Conservation (phyloP, 179 eudicot genomes). For the Carnegiea gigantea region DNA sequence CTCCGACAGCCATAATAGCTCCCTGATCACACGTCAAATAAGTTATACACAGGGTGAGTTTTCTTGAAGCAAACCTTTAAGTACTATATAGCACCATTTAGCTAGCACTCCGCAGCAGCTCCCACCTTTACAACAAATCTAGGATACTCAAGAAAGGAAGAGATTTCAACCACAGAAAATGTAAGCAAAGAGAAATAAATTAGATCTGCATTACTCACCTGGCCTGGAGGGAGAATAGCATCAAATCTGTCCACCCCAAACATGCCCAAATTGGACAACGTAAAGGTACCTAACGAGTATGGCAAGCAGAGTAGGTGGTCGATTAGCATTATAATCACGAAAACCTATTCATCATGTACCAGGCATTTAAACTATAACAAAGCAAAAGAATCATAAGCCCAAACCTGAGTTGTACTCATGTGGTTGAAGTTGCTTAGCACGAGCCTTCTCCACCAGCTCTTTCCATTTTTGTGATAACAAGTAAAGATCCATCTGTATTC, state of each 20-base stretch:
- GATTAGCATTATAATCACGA: not conserved
- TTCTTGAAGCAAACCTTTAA: not conserved
- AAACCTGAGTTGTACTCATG: constrained; percentile 91
- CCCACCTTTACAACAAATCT: not conserved
- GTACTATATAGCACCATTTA: constrained; percentile 2
- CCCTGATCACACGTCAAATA: constrained; percentile 52
- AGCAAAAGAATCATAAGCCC: not conserved
- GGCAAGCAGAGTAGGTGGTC: constrained; percentile 11
- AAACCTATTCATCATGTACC: not conserved
- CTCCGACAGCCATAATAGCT: constrained; percentile 99
- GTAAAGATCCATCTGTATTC: constrained; percentile 87
- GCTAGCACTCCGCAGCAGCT: not conserved
- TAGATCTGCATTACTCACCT: constrained; percentile 50
- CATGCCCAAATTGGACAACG: constrained; percentile 97
- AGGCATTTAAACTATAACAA: not conserved
- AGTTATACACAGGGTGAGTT: not conserved
- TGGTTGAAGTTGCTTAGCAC: constrained; percentile 91
- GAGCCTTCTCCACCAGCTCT: constrained; percentile 93
- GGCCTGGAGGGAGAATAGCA: constrained; percentile 99
- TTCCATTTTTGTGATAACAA: constrained; percentile 94
- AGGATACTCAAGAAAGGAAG: not conserved
- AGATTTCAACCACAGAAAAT: not conserved
- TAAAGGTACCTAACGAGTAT: constrained; percentile 70
- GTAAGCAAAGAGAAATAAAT: not conserved
- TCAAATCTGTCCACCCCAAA: constrained; percentile 99